Base-by-base conservation (phyloP, 2,329 filamentous ascomycete genomes). In the Parasarocladium wereldwijsianum region DNA sequence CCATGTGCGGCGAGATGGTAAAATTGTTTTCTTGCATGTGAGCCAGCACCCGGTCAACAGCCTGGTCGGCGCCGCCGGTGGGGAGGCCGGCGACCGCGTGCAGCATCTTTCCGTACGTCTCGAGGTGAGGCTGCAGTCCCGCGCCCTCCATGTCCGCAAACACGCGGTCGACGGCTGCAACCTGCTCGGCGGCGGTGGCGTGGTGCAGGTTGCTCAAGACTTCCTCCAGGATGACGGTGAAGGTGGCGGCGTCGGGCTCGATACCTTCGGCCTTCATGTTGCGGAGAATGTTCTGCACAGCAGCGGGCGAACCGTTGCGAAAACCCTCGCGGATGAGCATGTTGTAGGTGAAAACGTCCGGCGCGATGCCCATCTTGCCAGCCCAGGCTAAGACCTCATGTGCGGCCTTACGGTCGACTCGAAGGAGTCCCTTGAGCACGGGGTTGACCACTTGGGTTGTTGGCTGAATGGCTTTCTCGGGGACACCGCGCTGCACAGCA, bases 81-180 rank as follows among this genome's bases (percentile, higher is more conserved):
- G 45, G 38, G 11, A 54, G 45, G 7, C 43, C 43, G 11, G 52
- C 41, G 8, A 56, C 46, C 9, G 51, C 46, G 49, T 83, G 65
- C 31, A 87, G 68, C 47, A 84, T 70, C 46, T 78, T 75, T 42
- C 64, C 70, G 49, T 81, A 87, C 3, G 69, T 70, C 38, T 70
- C 61, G 33, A 60, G 51, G 47, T 79, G 79, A 21, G 74, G 57
- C 27, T 60, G 50, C 8, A 83, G 50, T 5, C 70, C 70, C 9
- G 62, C 56, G 3, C 50, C 44, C 34, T 71, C 58, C 48, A 85
- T 70, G 13, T 70, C 59, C 3, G 50, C 38, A 31, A 86, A 61
- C 26, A 78, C 55, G 4, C 48, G 44, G n/a, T 60, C 41, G 6
- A 83, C 60, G 12, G 62, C 55, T 2, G 50, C 44, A 13, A 58